Evolutionary conservation across 1,139 yeast genomes (phyloP).

Genomic region (Debaryomyces psychrophilus): DNA sequence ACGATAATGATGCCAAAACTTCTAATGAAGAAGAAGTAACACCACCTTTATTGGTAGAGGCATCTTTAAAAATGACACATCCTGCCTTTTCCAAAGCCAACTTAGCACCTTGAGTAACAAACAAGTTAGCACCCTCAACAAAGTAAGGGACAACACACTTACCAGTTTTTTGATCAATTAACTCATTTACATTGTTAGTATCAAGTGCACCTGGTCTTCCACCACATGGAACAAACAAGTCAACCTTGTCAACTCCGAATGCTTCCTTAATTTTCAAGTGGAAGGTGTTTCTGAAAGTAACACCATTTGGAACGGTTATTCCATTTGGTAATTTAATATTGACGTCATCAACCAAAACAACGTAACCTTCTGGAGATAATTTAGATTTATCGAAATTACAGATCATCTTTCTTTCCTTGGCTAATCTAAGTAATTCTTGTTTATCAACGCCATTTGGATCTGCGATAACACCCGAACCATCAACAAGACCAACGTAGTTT

Average conservation of each 20-base stretch:
- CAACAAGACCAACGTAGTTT: constrained; percentile 84
- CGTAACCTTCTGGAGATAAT: constrained; percentile 75
- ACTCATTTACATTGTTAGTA: constrained; percentile 73
- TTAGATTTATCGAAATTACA: constrained; percentile 66
- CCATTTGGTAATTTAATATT: constrained; percentile 83
- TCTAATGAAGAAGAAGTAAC: constrained; percentile 96
- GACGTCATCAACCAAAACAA: constrained; percentile 83
- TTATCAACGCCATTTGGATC: constrained; percentile 91
- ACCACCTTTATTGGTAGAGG: constrained; percentile 98
- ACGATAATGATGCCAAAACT: constrained; percentile 90
- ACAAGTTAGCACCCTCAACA: constrained; percentile 97
- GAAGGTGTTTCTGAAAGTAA: constrained; percentile 89
- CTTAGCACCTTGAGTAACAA: constrained; percentile 93
- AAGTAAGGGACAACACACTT: constrained; percentile 80
- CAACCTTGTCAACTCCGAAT: constrained; percentile 64
- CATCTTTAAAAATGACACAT: constrained; percentile 86
- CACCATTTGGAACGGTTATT: constrained; percentile 74
- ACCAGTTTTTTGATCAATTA: constrained; percentile 77
- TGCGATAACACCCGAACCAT: constrained; percentile 93
- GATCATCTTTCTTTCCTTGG: constrained; percentile 76
- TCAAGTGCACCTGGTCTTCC: constrained; percentile 98
- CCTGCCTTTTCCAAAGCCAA: constrained; percentile 85
- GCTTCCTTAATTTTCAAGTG: constrained; percentile 73
- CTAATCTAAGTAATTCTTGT: constrained; percentile 75
- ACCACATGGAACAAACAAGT: constrained; percentile 95